Evolutionary conservation across 768 basidiomycete genomes (phyloP).

Genomic region (Rhodotorula kratochvilovae): DNA sequence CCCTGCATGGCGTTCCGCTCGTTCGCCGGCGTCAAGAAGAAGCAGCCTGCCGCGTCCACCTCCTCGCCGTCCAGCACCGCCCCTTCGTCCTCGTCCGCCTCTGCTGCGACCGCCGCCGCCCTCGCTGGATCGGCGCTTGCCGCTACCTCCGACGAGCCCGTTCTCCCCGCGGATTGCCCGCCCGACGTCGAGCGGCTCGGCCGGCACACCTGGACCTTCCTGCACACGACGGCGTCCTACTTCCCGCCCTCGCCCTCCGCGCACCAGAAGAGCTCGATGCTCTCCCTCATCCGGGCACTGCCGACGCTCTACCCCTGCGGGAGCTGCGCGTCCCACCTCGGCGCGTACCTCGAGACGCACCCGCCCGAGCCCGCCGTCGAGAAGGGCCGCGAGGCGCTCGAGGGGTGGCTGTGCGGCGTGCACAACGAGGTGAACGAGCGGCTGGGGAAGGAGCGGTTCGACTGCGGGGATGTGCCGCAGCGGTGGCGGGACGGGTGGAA

Average conservation of each 20-base stretch:
- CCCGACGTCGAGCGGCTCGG: slow-evolving; percentile 86
- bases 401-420: slow-evolving; percentile 74
- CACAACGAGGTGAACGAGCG: slow-evolving; percentile 89
- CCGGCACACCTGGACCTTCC: slow-evolving; percentile 90
- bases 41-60: neutral
- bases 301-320: slow-evolving; percentile 83
- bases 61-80: neutral
- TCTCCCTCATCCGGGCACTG: slow-evolving; percentile 64
- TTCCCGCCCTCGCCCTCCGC: slow-evolving; percentile 76
- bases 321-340: slow-evolving; percentile 78
- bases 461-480: slow-evolving; percentile 75
- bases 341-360: slow-evolving; percentile 59
- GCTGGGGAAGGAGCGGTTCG: slow-evolving; percentile 76
- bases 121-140: slow-evolving; percentile 40
- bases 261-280: slow-evolving; percentile 75
- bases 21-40: slow-evolving; percentile 55
- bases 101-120: neutral
- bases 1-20: slow-evolving; percentile 63
- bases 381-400: slow-evolving; percentile 8
- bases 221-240: slow-evolving; percentile 91
- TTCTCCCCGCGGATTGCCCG: slow-evolving; percentile 60
- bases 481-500: slow-evolving; percentile 86
- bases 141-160: slow-evolving; percentile 6
- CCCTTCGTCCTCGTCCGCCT: slow-evolving; percentile 42
- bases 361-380: slow-evolving; percentile 58